These are phyloP conservation scores for Exophiala bonariae DNA, from an alignment of 2,329 filamentous ascomycete genomes.

Conservation along the genomic window DNA sequence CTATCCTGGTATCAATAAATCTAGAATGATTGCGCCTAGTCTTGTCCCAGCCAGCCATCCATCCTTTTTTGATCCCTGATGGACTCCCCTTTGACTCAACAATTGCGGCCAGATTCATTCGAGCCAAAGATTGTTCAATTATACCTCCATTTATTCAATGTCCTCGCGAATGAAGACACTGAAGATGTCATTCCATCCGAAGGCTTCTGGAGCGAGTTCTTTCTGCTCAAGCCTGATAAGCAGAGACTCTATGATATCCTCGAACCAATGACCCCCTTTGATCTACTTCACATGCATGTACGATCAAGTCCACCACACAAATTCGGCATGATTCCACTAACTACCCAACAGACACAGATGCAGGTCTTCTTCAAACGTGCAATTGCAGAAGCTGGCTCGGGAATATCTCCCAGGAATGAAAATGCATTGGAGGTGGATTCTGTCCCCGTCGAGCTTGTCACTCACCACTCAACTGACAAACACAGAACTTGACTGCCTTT, in stretches of 20 bases:
- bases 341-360: constrained; percentile 58
- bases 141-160: constrained; percentile 77
- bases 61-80: constrained; percentile 4
- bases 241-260: constrained; percentile 67
- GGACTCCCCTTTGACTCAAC: constrained; percentile 83
- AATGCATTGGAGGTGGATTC: constrained; percentile 76
- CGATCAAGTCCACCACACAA: constrained; percentile 15
- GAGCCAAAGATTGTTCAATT: constrained; percentile 91
- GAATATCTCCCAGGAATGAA: constrained; percentile 63
- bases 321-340: constrained; percentile 12
- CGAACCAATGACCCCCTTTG: constrained; percentile 68
- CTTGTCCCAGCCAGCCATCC: too few relatives aligned
- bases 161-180: constrained; percentile 50
- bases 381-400: constrained; percentile 66
- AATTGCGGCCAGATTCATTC: constrained; percentile 84
- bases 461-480: constrained; percentile 38
- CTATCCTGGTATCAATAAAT: too few relatives aligned
- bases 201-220: constrained; percentile 96
- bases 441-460: neutral
- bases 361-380: constrained; percentile 76
- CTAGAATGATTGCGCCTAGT: neutral
- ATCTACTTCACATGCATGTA: constrained; percentile 74
- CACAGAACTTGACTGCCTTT: constrained; percentile 84
- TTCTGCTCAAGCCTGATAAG: constrained; percentile 80
- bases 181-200: constrained; percentile 71